Conservation (phyloP, 2,329 filamentous ascomycete genomes). For the Penicillium frequentans region DNA sequence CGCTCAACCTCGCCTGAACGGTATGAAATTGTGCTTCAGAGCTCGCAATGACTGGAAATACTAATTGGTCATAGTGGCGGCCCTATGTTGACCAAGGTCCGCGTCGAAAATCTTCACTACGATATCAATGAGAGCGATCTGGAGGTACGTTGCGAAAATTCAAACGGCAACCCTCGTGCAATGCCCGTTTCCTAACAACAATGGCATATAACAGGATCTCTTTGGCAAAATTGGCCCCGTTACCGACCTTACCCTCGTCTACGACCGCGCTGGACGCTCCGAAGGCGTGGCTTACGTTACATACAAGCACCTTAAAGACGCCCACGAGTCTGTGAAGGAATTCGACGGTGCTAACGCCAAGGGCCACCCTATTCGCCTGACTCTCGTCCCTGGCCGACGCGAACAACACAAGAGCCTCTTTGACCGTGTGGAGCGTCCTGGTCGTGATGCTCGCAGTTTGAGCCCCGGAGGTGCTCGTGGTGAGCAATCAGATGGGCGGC, state of each 20-base stretch:
- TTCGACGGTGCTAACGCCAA: slow-evolving; percentile 91
- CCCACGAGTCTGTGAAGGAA: slow-evolving; percentile 70
- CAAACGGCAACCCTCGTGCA: background rate
- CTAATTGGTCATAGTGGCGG: slow-evolving; percentile 39
- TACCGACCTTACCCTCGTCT: slow-evolving; percentile 67
- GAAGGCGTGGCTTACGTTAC: slow-evolving; percentile 82
- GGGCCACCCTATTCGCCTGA: slow-evolving; percentile 77
- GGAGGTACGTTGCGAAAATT: slow-evolving; percentile 56
- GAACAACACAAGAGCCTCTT: slow-evolving; percentile 60
- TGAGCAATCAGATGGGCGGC: slow-evolving; percentile 37
- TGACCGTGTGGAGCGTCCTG: slow-evolving; percentile 56
- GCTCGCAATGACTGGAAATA: background rate
- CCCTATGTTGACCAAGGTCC: slow-evolving; percentile 66
- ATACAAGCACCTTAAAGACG: slow-evolving; percentile 71
- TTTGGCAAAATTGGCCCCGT: slow-evolving; percentile 77
- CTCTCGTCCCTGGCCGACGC: slow-evolving; percentile 57
- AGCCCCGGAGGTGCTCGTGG: slow-evolving; percentile 39
- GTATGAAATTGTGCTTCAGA: slow-evolving; percentile 27
- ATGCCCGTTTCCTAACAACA: background rate
- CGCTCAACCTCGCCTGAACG: slow-evolving; percentile 36
- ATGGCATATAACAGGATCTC: slow-evolving; percentile 60
- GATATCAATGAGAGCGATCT: slow-evolving; percentile 84
- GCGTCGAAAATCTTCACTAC: slow-evolving; percentile 89
- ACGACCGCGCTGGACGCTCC: slow-evolving; percentile 86
- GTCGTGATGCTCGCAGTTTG: slow-evolving; percentile 42